Base-by-base conservation (phyloP, 257 asterid genomes). In the Solanum gracilifrons region DNA sequence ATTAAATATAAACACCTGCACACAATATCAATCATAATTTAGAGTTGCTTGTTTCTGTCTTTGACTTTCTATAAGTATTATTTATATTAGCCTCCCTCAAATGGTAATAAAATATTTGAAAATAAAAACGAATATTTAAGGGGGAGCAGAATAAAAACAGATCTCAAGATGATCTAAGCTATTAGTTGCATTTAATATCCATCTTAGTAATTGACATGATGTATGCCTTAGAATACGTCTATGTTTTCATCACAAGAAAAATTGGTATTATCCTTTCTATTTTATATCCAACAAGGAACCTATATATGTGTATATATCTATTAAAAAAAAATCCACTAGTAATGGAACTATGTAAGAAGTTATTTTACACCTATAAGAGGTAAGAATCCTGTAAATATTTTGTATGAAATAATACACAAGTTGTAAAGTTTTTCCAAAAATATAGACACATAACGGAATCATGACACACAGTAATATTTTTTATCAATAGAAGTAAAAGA, bases 111-210 rank as follows among this genome's bases (percentile, higher is more conserved):
- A 74, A 43, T 9, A 46, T 16, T 80, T 29, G 27, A 9, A 80
- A 46, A 29, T 2, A 46, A 80, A 43, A 46, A 43, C 9, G 6
- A 27, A 43, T 77, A 27, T 39, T 39, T 41, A 43, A 80, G 6
- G 62, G 25, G 4, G 13, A 5, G 85, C 85, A 43, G 64, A 79
- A 80, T 43, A 62, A 80, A 36, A 46, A 35, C 69, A 29, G 68
- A 80, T 80, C 85, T 80, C 85, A 48, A 80, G 66, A 46, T 80
- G 85, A 80, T 9, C 66, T 80, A 31, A 25, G 66, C 84, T 15
- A 15, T 71, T 29, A 16, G n/a, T 25, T 37, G n/a, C 62, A 77
- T 41, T 41, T 29, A 77, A 77, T 77, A 41, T 6, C 62, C 60
- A 76, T 13, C 23, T 13, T n/a, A 25, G 32, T 72, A 77, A 27